These are phyloP conservation scores for Epichloe scottii DNA, from an alignment of 2,329 filamentous ascomycete genomes.

Conservation along the genomic window DNA sequence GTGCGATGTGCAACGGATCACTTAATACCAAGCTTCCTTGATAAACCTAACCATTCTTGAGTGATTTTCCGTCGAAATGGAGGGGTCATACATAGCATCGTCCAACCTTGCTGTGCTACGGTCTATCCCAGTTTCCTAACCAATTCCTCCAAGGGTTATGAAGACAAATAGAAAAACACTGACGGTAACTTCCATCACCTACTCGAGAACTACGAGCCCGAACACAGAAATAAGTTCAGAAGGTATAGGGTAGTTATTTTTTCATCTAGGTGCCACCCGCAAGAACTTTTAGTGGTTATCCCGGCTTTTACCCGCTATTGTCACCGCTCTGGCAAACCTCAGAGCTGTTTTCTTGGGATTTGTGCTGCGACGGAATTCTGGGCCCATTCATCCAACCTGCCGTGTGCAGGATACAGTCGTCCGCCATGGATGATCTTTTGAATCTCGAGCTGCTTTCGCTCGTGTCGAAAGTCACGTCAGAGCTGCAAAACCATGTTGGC, in stretches of 20 bases:
- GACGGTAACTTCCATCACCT: too few species aligned
- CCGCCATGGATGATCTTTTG: constrained; percentile 74
- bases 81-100: too few species aligned
- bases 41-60: too few species aligned
- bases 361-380: background rate
- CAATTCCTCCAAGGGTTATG: too few species aligned
- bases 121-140: too few species aligned
- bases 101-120: too few species aligned
- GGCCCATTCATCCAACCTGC: background rate
- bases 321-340: background rate
- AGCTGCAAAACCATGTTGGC: constrained; percentile 87
- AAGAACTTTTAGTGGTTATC: background rate
- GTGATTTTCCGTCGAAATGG: too few species aligned
- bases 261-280: background rate
- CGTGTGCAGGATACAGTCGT: constrained; percentile 9
- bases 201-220: too few species aligned
- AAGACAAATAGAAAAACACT: too few species aligned
- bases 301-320: background rate
- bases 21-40: too few species aligned
- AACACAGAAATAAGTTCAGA: too few species aligned
- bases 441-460: constrained; percentile 88
- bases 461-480: constrained; percentile 86
- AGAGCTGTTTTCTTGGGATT: background rate
- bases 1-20: too few species aligned
- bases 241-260: background rate